Evolutionary conservation across 345 rosid genomes (phyloP), one percentile per base, ranked within the genome.

Genomic region (Pugionium cornutum): DNA sequence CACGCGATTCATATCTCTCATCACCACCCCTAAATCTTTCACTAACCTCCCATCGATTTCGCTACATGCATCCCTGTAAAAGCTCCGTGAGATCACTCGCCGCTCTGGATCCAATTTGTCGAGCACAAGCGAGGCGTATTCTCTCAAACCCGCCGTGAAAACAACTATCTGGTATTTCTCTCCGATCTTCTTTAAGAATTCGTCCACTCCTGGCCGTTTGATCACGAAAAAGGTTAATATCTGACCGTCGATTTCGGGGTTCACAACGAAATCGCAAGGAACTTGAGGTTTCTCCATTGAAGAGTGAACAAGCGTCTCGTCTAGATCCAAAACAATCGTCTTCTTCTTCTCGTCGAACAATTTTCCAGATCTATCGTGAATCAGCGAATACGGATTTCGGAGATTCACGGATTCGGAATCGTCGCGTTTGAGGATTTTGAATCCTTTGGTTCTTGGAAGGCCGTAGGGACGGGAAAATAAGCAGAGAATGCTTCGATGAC

Each of bases 171-270:
- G 96, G 46, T 70, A 85, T n/a, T 79, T 80, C 26, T 79, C 75
- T 35, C 81, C 78, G 33, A 89, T 63, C 41, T 71, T 69, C 58
- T 79, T 79, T 79, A 89, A 66, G 64, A 89, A 89, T 0, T 61
- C 77, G 48, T 89, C 94, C 0, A 92, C 86, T 10, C 97, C 97
- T 2, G 98, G 98, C 36, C 98, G 84, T 78, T 92, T 92, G 66
- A 80, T 69, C 49, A 89, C 98, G 55, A 81, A 92, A 29, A 89
- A 92, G 3, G 79, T 86, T 62, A 86, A 48, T 1, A 66, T 27
- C 50, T 81, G 81, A 9, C 94, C 96, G 44, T 83, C 86, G 53
- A 92, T 88, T 31, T 10, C 72, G 2, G 96, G 96, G 72, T 73
- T 76, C 3, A 92, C 96, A 0, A 77, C 40, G 75, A 89, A 92